These are phyloP conservation scores for Russula dissimulans DNA, from an alignment of 768 basidiomycete species.

Conservation along the genomic window DNA sequence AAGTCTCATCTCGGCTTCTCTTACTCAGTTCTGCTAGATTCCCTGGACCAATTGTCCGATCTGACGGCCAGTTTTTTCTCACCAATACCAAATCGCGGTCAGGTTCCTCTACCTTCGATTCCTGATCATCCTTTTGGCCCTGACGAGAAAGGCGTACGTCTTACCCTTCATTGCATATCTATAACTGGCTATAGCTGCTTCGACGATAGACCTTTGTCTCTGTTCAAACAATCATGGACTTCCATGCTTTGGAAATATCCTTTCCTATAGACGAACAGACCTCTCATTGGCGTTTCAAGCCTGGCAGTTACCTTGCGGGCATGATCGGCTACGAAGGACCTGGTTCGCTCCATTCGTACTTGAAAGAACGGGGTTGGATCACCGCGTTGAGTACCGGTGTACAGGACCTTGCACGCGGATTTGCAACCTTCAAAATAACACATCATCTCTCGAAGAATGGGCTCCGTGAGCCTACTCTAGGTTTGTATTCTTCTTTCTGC, in stretches of 20 bases:
- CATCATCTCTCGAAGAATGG: constrained; percentile 77
- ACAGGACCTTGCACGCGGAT: constrained; percentile 67
- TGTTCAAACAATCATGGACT: constrained; percentile 82
- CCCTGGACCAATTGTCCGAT: constrained; percentile 60
- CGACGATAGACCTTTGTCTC: constrained; percentile 60
- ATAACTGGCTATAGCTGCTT: constrained; percentile 4
- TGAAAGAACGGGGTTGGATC: constrained; percentile 85
- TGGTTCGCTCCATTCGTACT: constrained; percentile 82
- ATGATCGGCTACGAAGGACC: constrained; percentile 89
- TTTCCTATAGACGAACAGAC: constrained; percentile 72
- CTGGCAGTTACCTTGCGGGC: constrained; percentile 65
- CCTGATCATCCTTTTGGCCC: constrained; percentile 69
- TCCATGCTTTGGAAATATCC: constrained; percentile 74
- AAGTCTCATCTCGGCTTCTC: not conserved
- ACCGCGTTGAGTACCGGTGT: constrained; percentile 62
- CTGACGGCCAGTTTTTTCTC: constrained; percentile 62
- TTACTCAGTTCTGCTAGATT: constrained; percentile 38
- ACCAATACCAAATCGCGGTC: constrained; percentile 54
- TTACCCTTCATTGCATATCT: not conserved
- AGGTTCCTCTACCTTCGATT: constrained; percentile 52
- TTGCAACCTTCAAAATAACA: constrained; percentile 83
- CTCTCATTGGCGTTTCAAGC: constrained; percentile 69
- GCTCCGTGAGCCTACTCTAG: constrained; percentile 48
- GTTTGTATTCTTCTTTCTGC: constrained; percentile 2
- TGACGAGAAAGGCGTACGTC: constrained; percentile 59